phyloP scores from a whole-genome alignment of 768 basidiomycete genomes.

The Candolleomyces efflorescens region DNA sequence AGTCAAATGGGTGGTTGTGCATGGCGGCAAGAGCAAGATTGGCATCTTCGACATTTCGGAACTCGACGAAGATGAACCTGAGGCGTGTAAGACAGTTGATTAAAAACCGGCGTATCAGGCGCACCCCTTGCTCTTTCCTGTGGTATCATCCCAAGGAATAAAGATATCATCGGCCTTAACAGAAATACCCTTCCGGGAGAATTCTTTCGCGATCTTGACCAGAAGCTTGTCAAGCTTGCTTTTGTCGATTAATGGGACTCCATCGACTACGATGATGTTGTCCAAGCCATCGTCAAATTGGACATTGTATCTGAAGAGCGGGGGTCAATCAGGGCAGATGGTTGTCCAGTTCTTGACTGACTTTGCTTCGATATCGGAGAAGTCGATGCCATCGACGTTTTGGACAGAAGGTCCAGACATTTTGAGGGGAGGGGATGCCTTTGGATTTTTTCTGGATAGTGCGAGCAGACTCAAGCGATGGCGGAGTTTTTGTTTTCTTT shows the following conservation, averaged over 20 bases:
- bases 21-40: conserved; percentile 60
- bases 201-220: conserved; percentile 78
- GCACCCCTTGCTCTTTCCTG: conserved; percentile 91
- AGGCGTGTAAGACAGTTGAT: not conserved
- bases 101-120: conserved; percentile 14
- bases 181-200: conserved; percentile 72
- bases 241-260: conserved; percentile 85
- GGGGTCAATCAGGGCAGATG: conserved; percentile 1
- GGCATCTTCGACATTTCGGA: conserved; percentile 67
- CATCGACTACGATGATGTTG: conserved; percentile 89
- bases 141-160: conserved; percentile 83
- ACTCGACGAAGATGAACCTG: conserved; percentile 84
- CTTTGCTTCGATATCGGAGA: conserved; percentile 86
- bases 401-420: conserved; percentile 42
- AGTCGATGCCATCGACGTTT: conserved; percentile 72
- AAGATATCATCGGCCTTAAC: conserved; percentile 76
- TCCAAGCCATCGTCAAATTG: conserved; percentile 85
- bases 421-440: conserved; percentile 19
- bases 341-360: conserved; percentile 27
- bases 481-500: conserved; percentile 11
- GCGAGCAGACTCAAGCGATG: not conserved
- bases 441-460: conserved; percentile 2
- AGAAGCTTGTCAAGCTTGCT: conserved; percentile 80
- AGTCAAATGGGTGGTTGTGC: conserved; percentile 81
- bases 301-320: conserved; percentile 67